Conservation (phyloP, 257 asterid genomes). For the Solanum piurae region DNA sequence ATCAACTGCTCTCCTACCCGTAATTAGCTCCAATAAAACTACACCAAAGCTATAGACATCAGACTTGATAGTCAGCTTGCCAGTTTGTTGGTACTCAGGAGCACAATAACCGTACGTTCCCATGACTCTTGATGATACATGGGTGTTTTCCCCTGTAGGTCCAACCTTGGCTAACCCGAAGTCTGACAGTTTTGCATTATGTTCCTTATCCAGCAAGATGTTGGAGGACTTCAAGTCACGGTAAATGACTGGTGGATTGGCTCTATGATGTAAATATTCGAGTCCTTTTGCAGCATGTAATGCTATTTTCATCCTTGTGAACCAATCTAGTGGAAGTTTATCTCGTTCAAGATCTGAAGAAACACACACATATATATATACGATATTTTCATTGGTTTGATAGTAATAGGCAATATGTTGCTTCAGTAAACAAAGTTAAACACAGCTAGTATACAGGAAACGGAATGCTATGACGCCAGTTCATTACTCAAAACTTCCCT, state of each 20-base stretch:
- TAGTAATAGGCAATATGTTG: neutral
- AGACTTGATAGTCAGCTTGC: constrained; percentile 68
- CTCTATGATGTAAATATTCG: constrained; percentile 75
- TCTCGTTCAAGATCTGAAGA: constrained; percentile 37
- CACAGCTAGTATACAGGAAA: neutral
- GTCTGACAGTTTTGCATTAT: constrained; percentile 77
- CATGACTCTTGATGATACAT: constrained; percentile 87
- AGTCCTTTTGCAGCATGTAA: constrained; percentile 73
- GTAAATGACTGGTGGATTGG: constrained; percentile 82
- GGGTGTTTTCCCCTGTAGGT: constrained; percentile 72
- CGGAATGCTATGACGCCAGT: neutral
- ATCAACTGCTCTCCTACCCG: constrained; percentile 66
- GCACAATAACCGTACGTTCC: constrained; percentile 92
- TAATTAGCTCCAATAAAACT: constrained; percentile 64
- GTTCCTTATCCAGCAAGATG: constrained; percentile 59
- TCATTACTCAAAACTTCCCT: neutral
- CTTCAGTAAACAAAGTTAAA: neutral
- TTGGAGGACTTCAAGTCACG: constrained; percentile 85
- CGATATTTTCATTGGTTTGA: neutral
- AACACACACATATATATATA: neutral
- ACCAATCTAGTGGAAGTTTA: constrained; percentile 54
- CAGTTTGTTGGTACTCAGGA: constrained; percentile 83
- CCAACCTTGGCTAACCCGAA: constrained; percentile 93
- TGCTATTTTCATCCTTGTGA: constrained; percentile 76
- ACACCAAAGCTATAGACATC: constrained; percentile 85